phyloP scores from a whole-genome alignment of 768 basidiomycete species.

The Rhodotorula diobovata region DNA sequence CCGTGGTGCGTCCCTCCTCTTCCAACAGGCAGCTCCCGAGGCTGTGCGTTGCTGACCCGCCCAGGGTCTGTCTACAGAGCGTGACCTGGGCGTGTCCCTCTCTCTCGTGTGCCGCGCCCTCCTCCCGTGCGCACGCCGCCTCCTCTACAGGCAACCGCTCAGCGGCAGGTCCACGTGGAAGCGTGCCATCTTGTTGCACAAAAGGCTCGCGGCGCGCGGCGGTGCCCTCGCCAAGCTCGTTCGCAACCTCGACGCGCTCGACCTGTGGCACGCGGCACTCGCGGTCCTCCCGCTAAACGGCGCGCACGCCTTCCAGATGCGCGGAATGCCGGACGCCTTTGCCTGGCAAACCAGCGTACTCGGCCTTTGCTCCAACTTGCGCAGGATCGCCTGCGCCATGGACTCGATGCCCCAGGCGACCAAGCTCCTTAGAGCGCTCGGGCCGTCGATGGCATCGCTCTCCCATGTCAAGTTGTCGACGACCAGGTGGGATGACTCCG shows the following conservation, averaged over 20 bases:
- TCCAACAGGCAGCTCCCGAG: no score
- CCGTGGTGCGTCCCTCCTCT: no score
- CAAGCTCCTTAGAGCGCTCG: neutral
- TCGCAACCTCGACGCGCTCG: neutral
- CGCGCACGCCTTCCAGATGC: neutral
- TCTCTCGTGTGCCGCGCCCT: neutral
- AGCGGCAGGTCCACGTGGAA: neutral
- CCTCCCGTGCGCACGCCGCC: neutral
- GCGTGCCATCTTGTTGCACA: neutral
- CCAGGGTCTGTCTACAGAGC: neutral
- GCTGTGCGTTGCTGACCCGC: no score
- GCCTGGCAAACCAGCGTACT: neutral
- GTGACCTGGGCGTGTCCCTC: neutral
- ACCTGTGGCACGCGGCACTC: rapidly evolving
- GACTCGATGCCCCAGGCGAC: neutral
- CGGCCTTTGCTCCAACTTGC: neutral
- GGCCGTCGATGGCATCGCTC: neutral
- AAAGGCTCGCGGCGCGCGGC: neutral
- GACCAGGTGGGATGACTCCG: no score
- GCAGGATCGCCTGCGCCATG: neutral
- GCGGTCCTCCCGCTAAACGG: neutral
- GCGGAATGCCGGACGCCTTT: neutral
- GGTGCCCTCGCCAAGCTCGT: neutral
- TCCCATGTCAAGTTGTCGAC: neutral
- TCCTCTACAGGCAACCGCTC: neutral